Base-by-base conservation (phyloP, 208 protist genomes). In the Trypanosoma conorhini region DNA sequence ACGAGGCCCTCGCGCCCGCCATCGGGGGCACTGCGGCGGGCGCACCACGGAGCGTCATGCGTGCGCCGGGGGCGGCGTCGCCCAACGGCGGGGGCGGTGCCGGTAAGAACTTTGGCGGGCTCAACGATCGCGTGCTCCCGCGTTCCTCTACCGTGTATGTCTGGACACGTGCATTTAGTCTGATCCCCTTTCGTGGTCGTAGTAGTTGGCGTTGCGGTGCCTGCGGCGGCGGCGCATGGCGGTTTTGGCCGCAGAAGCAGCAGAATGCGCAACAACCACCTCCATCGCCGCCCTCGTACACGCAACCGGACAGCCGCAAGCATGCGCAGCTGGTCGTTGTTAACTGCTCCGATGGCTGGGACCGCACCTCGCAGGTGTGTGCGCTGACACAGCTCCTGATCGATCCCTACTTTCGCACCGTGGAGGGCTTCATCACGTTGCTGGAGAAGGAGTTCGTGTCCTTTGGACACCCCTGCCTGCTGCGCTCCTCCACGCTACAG, bases 341-440 rank as follows among this genome's bases (percentile, higher is more conserved):
- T 24, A 96, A 99, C 81, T 99, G 97, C 76, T 92, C 85, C 0
- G 97, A 98, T 78, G 97, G 96, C 1, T 99, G 97, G 96, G 97
- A 98, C 72, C 86, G 97, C 67, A 99, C 98, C 7, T 76, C 96
- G 50, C 96, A 99, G 77, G 86, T 92, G 67, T 79, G 63, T 5
- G 73, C 82, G 13, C 72, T 96, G 8, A 83, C 96, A 22, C 88
- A 93, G 83, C 61, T 99, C 1, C 65, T 98, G 26, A 59, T 99
- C 0, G 98, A 99, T 63, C 96, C 97, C 3, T 98, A 95, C 79
- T 99, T 98, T 77, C 87, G 98, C 59, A 99, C 97, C 44, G 74
- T 95, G 17, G 65, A 89, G 17, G 98, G 98, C 9, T 99, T 99
- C 78, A 86, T 83, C 65, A 74, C 91, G 7, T 75, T 99, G 19